Evolutionary conservation across 2,329 filamentous ascomycete genomes (phyloP).

Genomic region (Chaetomium sp.): DNA sequence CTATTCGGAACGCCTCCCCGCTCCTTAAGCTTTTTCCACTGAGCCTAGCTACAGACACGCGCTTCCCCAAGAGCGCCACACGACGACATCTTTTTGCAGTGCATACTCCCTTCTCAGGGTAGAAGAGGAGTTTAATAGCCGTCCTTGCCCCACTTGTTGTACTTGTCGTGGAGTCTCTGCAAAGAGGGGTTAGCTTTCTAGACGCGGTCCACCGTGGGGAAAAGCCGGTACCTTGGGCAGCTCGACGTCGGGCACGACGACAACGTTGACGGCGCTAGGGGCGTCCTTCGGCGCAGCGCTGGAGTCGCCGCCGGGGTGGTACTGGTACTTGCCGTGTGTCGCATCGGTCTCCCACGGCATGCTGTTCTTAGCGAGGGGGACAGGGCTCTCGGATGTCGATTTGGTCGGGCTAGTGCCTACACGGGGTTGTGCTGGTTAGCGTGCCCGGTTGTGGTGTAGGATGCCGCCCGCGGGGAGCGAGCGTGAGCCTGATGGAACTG

Average conservation of each 20-base stretch:
- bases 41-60: conserved; percentile 31
- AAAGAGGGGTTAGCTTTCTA: conserved; percentile 17
- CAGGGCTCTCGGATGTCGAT: conserved; percentile 76
- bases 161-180: conserved; percentile 89
- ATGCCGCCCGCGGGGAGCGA: neutral
- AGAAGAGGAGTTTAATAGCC: conserved; percentile 62
- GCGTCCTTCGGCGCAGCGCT: conserved; percentile 79
- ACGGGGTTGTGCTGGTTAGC: conserved; percentile 5
- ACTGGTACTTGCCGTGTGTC: conserved; percentile 69
- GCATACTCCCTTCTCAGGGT: neutral
- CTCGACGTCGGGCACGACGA: conserved; percentile 90
- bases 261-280: conserved; percentile 91
- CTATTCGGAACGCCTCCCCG: conserved; percentile 22
- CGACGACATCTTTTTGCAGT: conserved; percentile 7
- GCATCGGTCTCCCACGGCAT: conserved; percentile 88
- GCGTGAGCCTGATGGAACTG: conserved; percentile 38
- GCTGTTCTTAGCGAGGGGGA: conserved; percentile 72
- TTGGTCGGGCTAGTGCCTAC: conserved; percentile 82
- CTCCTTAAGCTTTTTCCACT: neutral
- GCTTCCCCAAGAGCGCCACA: conserved; percentile 2
- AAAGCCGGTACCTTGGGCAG: conserved; percentile 72
- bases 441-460: neutral
- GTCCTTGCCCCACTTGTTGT: conserved; percentile 99
- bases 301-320: conserved; percentile 83
- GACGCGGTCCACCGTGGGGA: neutral